These are phyloP conservation scores for Flaveria sonorensis DNA, from an alignment of 129 eudicot genomes.

Conservation along the genomic window DNA sequence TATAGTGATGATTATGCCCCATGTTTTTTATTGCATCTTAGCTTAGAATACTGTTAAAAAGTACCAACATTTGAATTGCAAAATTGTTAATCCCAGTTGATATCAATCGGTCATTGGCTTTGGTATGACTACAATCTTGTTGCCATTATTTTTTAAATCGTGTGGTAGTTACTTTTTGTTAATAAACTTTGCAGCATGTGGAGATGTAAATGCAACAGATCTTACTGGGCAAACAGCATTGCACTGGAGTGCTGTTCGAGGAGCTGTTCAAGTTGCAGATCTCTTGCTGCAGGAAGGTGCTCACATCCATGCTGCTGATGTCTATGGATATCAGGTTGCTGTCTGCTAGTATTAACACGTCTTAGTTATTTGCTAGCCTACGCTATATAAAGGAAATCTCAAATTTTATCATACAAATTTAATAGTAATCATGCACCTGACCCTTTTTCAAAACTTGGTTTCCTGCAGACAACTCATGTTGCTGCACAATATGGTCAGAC, in stretches of 20 bases:
- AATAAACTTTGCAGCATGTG: constrained; percentile 66
- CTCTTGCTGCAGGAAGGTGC: constrained; percentile 93
- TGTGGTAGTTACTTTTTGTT: constrained; percentile 14
- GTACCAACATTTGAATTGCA: background rate
- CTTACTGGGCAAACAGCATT: constrained; percentile 98
- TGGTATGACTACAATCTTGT: constrained; percentile 18
- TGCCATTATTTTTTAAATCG: background rate
- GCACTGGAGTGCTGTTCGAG: constrained; percentile 99
- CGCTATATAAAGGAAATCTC: background rate
- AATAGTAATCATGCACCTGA: constrained; percentile 8
- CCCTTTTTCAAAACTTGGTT: constrained; percentile 6
- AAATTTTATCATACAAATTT: background rate
- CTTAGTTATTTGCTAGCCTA: constrained; percentile 1
- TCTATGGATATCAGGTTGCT: constrained; percentile 91
- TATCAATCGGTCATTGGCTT: constrained; percentile 1
- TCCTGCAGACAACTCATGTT: constrained; percentile 85
- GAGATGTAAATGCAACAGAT: constrained; percentile 87
- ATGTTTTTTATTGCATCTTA: background rate
- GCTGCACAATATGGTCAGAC: constrained; percentile 99
- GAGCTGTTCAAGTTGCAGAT: constrained; percentile 91
- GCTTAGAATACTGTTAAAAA: background rate
- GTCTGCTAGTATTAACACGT: background rate
- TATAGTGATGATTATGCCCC: background rate
- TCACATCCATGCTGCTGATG: constrained; percentile 69
- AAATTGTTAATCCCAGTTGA: constrained; percentile 7